These are phyloP conservation scores for Apiotrichum sp. DNA, from an alignment of 1,284 basidiomycete genomes.

Conservation along the genomic window DNA sequence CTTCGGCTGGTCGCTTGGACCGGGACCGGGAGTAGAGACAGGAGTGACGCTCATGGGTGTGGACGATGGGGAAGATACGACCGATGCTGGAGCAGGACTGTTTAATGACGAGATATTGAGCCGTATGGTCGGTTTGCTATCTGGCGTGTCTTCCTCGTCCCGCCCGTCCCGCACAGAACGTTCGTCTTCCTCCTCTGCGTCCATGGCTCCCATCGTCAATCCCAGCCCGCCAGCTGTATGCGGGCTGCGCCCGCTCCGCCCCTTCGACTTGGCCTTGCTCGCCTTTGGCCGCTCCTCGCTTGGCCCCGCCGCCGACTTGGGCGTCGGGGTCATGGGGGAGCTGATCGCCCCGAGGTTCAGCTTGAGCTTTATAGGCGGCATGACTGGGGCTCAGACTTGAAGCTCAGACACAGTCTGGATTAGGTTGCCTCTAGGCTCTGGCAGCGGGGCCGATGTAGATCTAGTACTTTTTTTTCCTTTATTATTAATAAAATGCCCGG, in stretches of 20 bases:
- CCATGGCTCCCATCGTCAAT: not conserved
- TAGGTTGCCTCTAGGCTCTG: too few relatives aligned
- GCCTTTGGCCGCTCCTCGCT: not conserved
- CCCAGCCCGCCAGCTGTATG: not conserved
- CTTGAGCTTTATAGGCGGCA: slow-evolving; percentile 38
- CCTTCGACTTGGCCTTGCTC: not conserved
- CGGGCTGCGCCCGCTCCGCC: not conserved
- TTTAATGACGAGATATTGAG: slow-evolving; percentile 1
- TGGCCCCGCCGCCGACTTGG: not conserved
- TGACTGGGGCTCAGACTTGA: slow-evolving; percentile 46
- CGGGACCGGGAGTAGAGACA: slow-evolving; percentile 10
- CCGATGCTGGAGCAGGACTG: slow-evolving; percentile 4
- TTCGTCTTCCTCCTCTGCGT: not conserved
- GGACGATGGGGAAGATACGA: slow-evolving; percentile 6
- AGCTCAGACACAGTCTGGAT: too few relatives aligned
- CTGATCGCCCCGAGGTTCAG: slow-evolving; percentile 22
- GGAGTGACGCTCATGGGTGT: slow-evolving; percentile 11
- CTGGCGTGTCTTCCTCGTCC: not conserved
- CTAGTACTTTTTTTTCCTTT: not conserved
- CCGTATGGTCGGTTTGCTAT: not conserved
- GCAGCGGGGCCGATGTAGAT: not conserved
- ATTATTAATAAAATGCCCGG: slow-evolving; percentile 45
- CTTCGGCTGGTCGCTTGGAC: slow-evolving; percentile 1
- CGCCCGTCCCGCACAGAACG: not conserved
- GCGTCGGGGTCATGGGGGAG: not conserved